These are phyloP conservation scores for Phyllosticta paracitricarpa DNA, from an alignment of 2,329 filamentous ascomycete genomes.

Conservation along the genomic window DNA sequence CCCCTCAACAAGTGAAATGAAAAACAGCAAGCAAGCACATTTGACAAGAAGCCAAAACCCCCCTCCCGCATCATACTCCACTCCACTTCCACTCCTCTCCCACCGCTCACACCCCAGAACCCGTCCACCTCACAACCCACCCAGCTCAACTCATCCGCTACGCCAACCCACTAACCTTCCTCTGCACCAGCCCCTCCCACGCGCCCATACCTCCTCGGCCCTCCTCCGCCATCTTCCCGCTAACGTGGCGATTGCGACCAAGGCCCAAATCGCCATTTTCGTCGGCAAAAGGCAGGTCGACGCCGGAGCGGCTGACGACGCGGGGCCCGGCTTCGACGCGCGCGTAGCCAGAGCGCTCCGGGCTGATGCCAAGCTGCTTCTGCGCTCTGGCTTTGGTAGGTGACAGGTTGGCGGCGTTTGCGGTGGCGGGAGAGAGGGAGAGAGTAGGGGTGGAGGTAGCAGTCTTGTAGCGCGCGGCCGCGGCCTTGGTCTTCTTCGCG, in stretches of 20 bases:
- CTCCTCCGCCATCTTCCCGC: slow-evolving; percentile 65
- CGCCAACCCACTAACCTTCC: slow-evolving; percentile 32
- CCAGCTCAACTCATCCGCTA: too few species aligned
- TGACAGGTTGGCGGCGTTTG: slow-evolving; percentile 21
- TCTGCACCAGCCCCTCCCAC: slow-evolving; percentile 20
- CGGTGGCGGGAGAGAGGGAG: slow-evolving; percentile 14
- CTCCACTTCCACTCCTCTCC: too few species aligned
- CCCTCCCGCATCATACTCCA: too few species aligned
- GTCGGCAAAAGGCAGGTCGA: slow-evolving; percentile 35
- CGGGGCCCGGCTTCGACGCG: slow-evolving; percentile 27
- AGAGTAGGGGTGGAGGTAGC: slow-evolving; percentile 2
- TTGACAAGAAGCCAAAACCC: too few species aligned
- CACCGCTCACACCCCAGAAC: too few species aligned
- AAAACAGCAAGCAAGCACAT: too few species aligned
- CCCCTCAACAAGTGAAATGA: too few species aligned
- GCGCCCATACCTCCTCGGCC: slow-evolving; percentile 40
- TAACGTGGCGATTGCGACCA: slow-evolving; percentile 46
- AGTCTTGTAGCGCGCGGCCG: slow-evolving; percentile 12
- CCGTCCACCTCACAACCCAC: too few species aligned
- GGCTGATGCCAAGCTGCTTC: slow-evolving; percentile 18
- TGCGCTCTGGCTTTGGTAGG: not conserved
- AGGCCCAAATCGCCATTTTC: slow-evolving; percentile 24
- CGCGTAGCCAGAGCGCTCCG: slow-evolving; percentile 20
- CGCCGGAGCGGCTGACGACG: slow-evolving; percentile 38
- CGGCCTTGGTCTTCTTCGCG: slow-evolving; percentile 16